Percentiles rank a stretch among this genome's conserved stretches.
Conservation (phyloP, 2,329 filamentous ascomycete genomes). For the Periconia sp. region DNA sequence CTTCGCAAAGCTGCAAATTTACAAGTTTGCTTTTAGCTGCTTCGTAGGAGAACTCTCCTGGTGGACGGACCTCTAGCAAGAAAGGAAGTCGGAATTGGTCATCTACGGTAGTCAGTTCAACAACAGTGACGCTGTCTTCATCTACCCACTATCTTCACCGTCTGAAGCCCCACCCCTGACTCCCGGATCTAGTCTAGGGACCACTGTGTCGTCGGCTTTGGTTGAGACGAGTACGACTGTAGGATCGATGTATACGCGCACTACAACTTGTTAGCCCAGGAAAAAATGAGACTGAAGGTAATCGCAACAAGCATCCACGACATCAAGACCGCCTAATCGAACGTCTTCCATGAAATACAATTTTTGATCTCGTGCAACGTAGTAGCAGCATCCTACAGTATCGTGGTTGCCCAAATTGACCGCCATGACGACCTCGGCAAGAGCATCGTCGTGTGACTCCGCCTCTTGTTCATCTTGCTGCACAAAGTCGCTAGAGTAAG, state of each 20-base stretch:
- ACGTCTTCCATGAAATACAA: constrained; percentile 81
- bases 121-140: not conserved
- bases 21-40: constrained; percentile 70
- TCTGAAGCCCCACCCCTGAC: constrained; percentile 40
- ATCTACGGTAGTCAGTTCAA: constrained; percentile 35
- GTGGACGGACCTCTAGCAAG: constrained; percentile 70
- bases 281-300: not conserved
- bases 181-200: constrained; percentile 54
- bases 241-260: constrained; percentile 67
- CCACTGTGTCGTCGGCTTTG: constrained; percentile 58
- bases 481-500: not conserved
- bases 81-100: constrained; percentile 63
- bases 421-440: constrained; percentile 79
- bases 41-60: constrained; percentile 74
- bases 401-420: constrained; percentile 74
- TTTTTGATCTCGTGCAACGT: constrained; percentile 71
- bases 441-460: constrained; percentile 54
- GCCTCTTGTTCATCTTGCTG: not conserved
- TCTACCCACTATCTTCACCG: constrained; percentile 35
- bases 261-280: constrained; percentile 44
- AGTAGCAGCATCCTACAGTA: constrained; percentile 84
- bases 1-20: constrained; percentile 60
- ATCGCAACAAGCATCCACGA: constrained; percentile 56
- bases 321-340: constrained; percentile 69
- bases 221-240: constrained; percentile 65